phyloP scores from a whole-genome alignment of 148 eudicot genomes.

The Vaccinium macrocarpon region DNA sequence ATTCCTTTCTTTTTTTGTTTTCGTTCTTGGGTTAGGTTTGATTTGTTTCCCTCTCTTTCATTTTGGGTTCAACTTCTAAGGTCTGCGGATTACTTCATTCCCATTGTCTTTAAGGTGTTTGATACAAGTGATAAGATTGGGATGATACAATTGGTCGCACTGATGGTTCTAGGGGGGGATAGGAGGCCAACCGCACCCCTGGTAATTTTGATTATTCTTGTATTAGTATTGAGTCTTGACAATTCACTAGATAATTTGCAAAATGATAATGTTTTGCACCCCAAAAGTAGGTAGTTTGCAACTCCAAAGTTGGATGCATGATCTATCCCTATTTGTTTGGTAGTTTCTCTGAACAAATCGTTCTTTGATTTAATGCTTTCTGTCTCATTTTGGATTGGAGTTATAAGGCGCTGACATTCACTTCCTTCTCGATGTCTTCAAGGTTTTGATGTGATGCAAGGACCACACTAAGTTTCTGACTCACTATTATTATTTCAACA shows the following conservation, averaged over 20 bases:
- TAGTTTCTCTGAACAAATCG: background rate
- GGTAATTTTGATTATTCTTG: too few species aligned
- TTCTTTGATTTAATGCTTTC: background rate
- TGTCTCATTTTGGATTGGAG: background rate
- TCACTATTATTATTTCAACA: background rate
- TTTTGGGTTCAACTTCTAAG: background rate
- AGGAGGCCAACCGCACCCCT: background rate
- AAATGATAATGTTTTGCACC: background rate
- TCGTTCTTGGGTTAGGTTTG: background rate
- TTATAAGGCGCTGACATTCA: background rate
- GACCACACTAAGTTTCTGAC: background rate
- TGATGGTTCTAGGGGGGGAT: background rate
- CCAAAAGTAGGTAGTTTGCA: background rate
- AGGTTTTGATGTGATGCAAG: background rate
- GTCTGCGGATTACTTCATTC: background rate
- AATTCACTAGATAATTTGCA: background rate
- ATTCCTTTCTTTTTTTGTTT: background rate
- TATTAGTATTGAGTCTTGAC: background rate
- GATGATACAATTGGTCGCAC: background rate
- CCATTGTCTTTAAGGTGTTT: background rate
- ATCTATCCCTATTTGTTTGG: background rate
- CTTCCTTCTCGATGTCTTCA: background rate
- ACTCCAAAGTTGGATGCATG: background rate
- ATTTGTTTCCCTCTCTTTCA: background rate
- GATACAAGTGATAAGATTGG: background rate